These are phyloP conservation scores for Geotrichum fermentans DNA, from an alignment of 1,139 yeast genomes.

Conservation along the genomic window DNA sequence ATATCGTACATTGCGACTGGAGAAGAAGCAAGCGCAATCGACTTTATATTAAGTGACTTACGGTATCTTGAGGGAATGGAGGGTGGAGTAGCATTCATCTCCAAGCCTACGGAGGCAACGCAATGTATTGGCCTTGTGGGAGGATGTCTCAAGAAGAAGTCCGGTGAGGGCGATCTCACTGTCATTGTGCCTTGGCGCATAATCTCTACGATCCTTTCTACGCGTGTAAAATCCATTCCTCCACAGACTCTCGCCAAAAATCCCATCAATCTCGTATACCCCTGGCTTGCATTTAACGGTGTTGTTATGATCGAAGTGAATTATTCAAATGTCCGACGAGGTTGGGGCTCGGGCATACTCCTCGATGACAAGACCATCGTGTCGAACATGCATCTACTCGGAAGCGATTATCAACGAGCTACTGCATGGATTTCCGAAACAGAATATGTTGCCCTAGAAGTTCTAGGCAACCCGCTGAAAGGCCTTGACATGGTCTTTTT, in stretches of 20 bases:
- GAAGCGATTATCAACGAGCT: constrained; percentile 24
- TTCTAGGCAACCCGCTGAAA: constrained; percentile 34
- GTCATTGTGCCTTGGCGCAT: constrained; percentile 49
- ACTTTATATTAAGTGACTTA: constrained; percentile 47
- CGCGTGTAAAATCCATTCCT: constrained; percentile 2
- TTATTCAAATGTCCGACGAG: constrained; percentile 27
- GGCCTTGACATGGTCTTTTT: constrained; percentile 39
- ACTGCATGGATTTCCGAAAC: constrained; percentile 30
- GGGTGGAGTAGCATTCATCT: constrained; percentile 49
- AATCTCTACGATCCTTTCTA: constrained; percentile 24
- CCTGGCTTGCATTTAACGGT: constrained; percentile 22
- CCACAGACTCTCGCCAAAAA: not conserved
- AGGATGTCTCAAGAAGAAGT: constrained; percentile 47
- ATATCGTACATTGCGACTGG: constrained; percentile 38
- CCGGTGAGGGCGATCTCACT: constrained; percentile 60
- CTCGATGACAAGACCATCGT: constrained; percentile 37
- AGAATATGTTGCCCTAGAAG: constrained; percentile 21
- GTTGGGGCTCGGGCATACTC: constrained; percentile 48
- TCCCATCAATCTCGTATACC: constrained; percentile 9
- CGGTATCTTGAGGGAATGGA: constrained; percentile 60
- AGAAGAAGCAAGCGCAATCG: constrained; percentile 20
- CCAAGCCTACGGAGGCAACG: constrained; percentile 6
- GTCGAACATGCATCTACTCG: constrained; percentile 47
- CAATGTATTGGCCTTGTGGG: constrained; percentile 47
- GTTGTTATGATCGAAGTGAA: constrained; percentile 24